Evolutionary conservation across 352 stramenopile genomes (phyloP), one percentile per base, ranked within the genome.

Genomic region (Globisporangium iwayamae): DNA sequence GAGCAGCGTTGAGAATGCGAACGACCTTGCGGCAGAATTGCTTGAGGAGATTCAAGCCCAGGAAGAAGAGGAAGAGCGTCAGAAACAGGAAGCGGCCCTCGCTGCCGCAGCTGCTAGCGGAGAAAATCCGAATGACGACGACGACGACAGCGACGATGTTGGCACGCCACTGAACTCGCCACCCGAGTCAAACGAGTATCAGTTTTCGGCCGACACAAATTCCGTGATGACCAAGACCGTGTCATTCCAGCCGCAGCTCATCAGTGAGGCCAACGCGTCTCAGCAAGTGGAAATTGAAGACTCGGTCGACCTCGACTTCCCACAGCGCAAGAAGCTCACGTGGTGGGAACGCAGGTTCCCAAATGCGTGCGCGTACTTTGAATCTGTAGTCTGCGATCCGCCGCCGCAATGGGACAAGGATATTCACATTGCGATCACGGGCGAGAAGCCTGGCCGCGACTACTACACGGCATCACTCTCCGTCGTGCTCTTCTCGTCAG

Each of bases 371-470:
- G 69, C 59, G 9, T 96, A 93, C 63, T 91, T 91, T 53, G 66
- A 84, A 6, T 72, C 74, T 4, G 73, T 96, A 10, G 69, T 93
- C 25, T 88, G 79, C 46, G 64, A 73, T 10, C 83, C 85, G 36
- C 87, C 87, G 10, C 43, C 75, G 50, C 74, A 91, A 56, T 96
- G 87, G 87, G 87, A 96, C 68, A 92, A 89, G 56, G 84, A 94
- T 58, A 94, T 94, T 45, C 79, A 96, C 32, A 78, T 85, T 13
- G 86, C 87, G 4, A 91, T 93, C 50, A 81, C 74, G 2, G 85
- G 84, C 1, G 75, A 84, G 38, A 96, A 96, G 53, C 87, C 87
- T 0, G 87, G 87, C 11, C 72, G 83, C 4, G 83, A 94, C 65
- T 94, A 78, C 56, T 91, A 90, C 69, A 83, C 85, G 3, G 60